These are phyloP conservation scores for Alternaria solani DNA, from an alignment of 2,329 filamentous ascomycete genomes.

Conservation along the genomic window DNA sequence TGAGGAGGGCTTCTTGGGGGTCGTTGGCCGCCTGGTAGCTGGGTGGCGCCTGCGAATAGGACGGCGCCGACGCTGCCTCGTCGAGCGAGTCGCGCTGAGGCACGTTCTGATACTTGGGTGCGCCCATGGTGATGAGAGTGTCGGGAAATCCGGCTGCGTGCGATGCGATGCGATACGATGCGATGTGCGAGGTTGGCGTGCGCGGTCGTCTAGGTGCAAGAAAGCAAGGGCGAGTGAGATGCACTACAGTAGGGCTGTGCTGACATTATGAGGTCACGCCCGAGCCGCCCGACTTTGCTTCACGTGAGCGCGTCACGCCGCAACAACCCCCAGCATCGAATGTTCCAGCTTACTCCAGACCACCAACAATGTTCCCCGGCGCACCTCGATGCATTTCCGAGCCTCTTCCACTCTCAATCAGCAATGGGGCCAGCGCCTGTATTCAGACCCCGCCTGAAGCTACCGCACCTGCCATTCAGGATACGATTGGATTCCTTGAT, in stretches of 20 bases:
- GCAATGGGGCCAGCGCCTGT: too few species aligned
- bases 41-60: conserved; percentile 80
- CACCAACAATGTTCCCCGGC: not conserved
- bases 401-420: too few species aligned
- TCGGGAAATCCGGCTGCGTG: not conserved
- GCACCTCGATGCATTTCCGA: too few species aligned
- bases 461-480: too few species aligned
- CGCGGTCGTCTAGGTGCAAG: conserved; percentile 2
- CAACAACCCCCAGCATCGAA: not conserved
- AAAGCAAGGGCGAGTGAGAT: conserved; percentile 3
- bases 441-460: too few species aligned
- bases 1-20: conserved; percentile 66
- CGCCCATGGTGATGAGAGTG: conserved; percentile 65
- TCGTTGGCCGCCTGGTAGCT: conserved; percentile 75
- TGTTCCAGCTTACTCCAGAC: conserved; percentile 14
- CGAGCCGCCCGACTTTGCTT: conserved; percentile 8
- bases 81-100: conserved; percentile 88
- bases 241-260: conserved; percentile 8
- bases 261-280: conserved; percentile 18
- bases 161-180: not conserved
- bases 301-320: conserved; percentile 12
- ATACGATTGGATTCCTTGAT: too few species aligned
- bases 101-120: conserved; percentile 82
- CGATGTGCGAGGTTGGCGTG: not conserved
- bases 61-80: conserved; percentile 53